These are phyloP conservation scores for Candida arabinofermentans DNA, from an alignment of 805 yeast species.

Conservation along the genomic window DNA sequence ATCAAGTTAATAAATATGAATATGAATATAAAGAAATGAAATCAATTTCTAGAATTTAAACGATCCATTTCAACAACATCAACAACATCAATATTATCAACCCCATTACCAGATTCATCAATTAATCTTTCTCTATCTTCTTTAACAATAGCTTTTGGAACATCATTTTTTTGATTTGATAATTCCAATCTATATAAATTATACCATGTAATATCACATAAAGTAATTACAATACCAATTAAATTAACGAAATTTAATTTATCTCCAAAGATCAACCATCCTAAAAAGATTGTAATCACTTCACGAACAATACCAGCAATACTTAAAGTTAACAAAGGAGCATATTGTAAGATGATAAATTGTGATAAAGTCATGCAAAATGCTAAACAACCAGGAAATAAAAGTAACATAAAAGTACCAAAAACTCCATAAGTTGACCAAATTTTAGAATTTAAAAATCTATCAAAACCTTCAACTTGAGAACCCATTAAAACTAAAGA, in stretches of 20 bases:
- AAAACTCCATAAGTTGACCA: conserved; percentile 57
- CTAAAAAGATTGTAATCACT: conserved; percentile 65
- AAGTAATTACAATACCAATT: conserved; percentile 65
- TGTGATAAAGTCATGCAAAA: conserved; percentile 84
- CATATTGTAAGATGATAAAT: conserved; percentile 69
- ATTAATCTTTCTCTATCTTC: conserved; percentile 17
- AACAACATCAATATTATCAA: too few species aligned
- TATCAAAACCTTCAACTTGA: conserved; percentile 61
- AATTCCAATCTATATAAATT: conserved; percentile 52
- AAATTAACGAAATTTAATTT: conserved; percentile 58
- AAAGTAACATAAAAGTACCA: conserved; percentile 49
- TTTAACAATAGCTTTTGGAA: conserved; percentile 1
- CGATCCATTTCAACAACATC: conserved; percentile 15
- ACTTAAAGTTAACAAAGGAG: conserved; percentile 78
- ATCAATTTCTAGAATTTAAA: neutral
- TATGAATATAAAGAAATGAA: too few species aligned
- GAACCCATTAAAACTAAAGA: conserved; percentile 58
- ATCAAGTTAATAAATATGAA: too few species aligned
- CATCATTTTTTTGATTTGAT: conserved; percentile 8
- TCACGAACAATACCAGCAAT: conserved; percentile 93
- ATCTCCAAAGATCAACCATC: conserved; percentile 71
- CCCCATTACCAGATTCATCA: too few species aligned
- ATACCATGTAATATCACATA: conserved; percentile 74
- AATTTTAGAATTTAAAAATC: conserved; percentile 46
- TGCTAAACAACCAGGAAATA: conserved; percentile 79